Percentiles rank a stretch among this genome's conserved stretches.
Evolutionary conservation across 2,329 filamentous ascomycete species (phyloP).

Genomic region (Drechslerella stenobrocha): DNA sequence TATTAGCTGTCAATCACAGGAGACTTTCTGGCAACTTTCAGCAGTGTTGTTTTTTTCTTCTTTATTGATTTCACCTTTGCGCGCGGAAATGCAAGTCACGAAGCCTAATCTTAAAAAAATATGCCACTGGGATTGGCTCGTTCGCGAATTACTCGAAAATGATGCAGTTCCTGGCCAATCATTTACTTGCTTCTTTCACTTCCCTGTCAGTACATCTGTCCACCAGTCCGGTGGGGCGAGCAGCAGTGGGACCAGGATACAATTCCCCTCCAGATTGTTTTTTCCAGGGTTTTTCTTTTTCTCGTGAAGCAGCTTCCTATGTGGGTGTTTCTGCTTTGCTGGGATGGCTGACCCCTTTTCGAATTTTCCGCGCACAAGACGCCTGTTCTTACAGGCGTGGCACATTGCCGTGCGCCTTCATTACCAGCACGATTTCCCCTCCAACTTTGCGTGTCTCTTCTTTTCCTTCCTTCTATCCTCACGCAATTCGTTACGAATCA

Average conservation of each 20-base stretch:
- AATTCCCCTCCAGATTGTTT: slow-evolving; percentile 11
- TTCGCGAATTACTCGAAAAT: slow-evolving; percentile 36
- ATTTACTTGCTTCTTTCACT: slow-evolving; percentile 24
- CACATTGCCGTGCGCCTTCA: slow-evolving; percentile 38
- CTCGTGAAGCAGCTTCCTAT: slow-evolving; percentile 39
- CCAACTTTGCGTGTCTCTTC: slow-evolving; percentile 11
- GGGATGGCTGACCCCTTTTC: slow-evolving; percentile 47
- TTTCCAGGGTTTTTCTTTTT: slow-evolving; percentile 34
- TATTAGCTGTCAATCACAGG: slow-evolving; percentile 21
- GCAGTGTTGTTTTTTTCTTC: slow-evolving; percentile 10
- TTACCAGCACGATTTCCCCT: slow-evolving; percentile 44
- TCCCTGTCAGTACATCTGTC: slow-evolving; percentile 27
- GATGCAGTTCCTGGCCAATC: slow-evolving; percentile 48
- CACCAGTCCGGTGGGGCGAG: slow-evolving; percentile 26
- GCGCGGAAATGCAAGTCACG: slow-evolving; percentile 17
- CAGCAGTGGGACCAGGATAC: slow-evolving; percentile 12
- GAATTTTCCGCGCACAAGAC: slow-evolving; percentile 45
- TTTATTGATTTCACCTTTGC: slow-evolving; percentile 21
- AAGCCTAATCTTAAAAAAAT: slow-evolving; percentile 48
- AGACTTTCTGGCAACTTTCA: slow-evolving; percentile 22
- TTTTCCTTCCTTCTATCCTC: slow-evolving; percentile 22
- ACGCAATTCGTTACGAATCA: slow-evolving; percentile 44
- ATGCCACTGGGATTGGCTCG: slow-evolving; percentile 42
- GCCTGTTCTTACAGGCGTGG: slow-evolving; percentile 19
- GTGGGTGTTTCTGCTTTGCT: slow-evolving; percentile 45